phyloP scores from a whole-genome alignment of 306 rosid species.

The Glycine soja region DNA sequence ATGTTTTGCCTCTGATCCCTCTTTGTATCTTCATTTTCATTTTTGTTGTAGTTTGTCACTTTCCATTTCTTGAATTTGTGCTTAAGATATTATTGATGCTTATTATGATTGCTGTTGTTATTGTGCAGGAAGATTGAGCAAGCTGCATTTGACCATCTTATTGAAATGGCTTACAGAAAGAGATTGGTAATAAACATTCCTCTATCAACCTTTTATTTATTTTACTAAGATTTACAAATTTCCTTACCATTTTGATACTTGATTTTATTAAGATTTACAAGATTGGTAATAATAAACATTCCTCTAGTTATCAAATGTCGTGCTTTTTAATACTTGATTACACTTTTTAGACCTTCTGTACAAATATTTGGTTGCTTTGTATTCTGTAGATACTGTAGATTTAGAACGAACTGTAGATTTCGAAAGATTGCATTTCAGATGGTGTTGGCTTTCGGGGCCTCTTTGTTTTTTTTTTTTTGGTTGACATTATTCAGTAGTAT shows the following conservation, averaged over 20 bases:
- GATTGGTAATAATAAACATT: not conserved
- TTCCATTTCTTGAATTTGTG: conserved; percentile 27
- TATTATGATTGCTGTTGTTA: conserved; percentile 41
- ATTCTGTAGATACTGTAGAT: not conserved
- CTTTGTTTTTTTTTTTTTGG: conserved; percentile 23
- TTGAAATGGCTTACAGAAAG: conserved; percentile 81
- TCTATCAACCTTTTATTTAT: conserved; percentile 29
- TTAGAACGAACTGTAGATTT: conserved; percentile 1
- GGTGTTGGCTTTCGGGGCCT: conserved; percentile 6
- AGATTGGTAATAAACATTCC: conserved; percentile 68
- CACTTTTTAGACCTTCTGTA: not conserved
- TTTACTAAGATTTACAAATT: conserved; percentile 28
- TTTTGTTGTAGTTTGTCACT: not conserved
- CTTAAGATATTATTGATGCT: conserved; percentile 38
- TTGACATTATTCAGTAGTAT: not conserved
- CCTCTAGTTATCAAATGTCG: conserved; percentile 8
- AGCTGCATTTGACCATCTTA: conserved; percentile 84
- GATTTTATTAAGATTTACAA: not conserved
- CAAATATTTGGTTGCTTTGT: not conserved
- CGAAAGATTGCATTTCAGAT: not conserved
- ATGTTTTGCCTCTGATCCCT: conserved; percentile 33
- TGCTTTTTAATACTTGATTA: conserved; percentile 16
- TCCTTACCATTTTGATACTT: not conserved
- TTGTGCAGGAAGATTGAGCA: conserved; percentile 76
- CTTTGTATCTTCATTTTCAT: not conserved